Base-by-base conservation (phyloP, 2,329 filamentous ascomycete species). In the Calycina herbarum region DNA sequence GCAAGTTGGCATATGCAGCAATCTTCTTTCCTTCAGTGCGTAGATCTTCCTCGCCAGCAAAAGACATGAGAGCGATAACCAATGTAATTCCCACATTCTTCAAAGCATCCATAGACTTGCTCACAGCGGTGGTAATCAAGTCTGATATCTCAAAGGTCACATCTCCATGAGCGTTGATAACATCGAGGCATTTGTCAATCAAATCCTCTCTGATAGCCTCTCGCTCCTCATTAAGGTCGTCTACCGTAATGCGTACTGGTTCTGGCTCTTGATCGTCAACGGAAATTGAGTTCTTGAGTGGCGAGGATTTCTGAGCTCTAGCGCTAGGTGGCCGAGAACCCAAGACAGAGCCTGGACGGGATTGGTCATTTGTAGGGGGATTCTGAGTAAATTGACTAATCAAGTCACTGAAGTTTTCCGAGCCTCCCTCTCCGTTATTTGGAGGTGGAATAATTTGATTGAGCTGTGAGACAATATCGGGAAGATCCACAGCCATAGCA, bases 81-180 rank as follows among this genome's bases (percentile, higher is more conserved):
- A 99, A 81, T 0, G 93, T 96, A 61, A 89, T 86, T 17, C 92
- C 93, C 70, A 96, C 90, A 64, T 95, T 91, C 67, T 87, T 86
- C 71, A 77, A 84, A 69, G 77, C 86, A 76, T 85, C 88, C 74
- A 75, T 85, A 70, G 80, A 89, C 85, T 61, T 77, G 74, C 85
- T 75, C 77, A 90, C 86, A 29, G 93, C 89, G 3, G 89, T 88
- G 45, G 86, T 86, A 63, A 99, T 94, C 24, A 99, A 82, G 73
- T 97, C 94, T 0, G 93, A 87, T 58, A 99, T 83, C 74, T 98
- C 94, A 72, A 97, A 95, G 0, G 95, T 96, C 11, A 94, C 88
- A 71, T 92, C 89, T 15, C 94, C 89, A 72, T 98, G 94, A 45
- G 90, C 89, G 76, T 94, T 91, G 62, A 99, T 88, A 40, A 98